A percentile compares a stretch with the other conserved stretches of the same genome.
These are phyloP conservation scores for Annulohypoxylon moriforme DNA, from an alignment of 495 filamentous ascomycete genomes.

Conservation along the genomic window DNA sequence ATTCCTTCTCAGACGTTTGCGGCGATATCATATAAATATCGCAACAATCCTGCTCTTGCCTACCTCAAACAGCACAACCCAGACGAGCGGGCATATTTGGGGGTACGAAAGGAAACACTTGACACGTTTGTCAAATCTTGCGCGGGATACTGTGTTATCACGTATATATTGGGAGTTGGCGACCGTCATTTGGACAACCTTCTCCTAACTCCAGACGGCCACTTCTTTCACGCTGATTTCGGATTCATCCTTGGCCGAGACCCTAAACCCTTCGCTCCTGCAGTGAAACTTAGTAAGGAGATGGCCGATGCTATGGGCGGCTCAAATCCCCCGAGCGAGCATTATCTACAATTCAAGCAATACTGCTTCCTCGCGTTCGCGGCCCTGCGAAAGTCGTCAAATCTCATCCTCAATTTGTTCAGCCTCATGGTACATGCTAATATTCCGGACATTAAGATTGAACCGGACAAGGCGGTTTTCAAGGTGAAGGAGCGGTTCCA, in stretches of 20 bases:
- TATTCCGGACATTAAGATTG: conserved; percentile 92
- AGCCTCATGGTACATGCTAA: conserved; percentile 97
- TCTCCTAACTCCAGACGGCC: conserved; percentile 86
- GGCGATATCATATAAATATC: conserved; percentile 81
- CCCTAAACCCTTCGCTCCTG: conserved; percentile 95
- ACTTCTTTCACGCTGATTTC: conserved; percentile 99
- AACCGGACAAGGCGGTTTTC: conserved; percentile 90
- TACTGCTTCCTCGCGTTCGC: conserved; percentile 97
- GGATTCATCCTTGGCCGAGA: conserved; percentile 98
- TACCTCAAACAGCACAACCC: conserved; percentile 93
- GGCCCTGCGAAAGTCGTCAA: conserved; percentile 86
- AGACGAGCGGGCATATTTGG: conserved; percentile 81
- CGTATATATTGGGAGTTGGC: conserved; percentile 97
- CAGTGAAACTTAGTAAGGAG: conserved; percentile 96
- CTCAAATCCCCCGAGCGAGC: conserved; percentile 66
- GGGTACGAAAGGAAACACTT: conserved; percentile 90
- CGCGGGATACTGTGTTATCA: conserved; percentile 98
- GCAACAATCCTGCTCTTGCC: conserved; percentile 74
- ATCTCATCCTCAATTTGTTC: conserved; percentile 95
- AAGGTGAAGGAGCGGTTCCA: conserved; percentile 97
- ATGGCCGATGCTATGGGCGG: conserved; percentile 99
- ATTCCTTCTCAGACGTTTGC: conserved; percentile 86
- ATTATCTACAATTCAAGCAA: conserved; percentile 89
- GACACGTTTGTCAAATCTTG: conserved; percentile 97
- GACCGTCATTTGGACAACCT: conserved; percentile 98